Conservation (phyloP, 2,329 filamentous ascomycete species). For the Epichloe sibirici region DNA sequence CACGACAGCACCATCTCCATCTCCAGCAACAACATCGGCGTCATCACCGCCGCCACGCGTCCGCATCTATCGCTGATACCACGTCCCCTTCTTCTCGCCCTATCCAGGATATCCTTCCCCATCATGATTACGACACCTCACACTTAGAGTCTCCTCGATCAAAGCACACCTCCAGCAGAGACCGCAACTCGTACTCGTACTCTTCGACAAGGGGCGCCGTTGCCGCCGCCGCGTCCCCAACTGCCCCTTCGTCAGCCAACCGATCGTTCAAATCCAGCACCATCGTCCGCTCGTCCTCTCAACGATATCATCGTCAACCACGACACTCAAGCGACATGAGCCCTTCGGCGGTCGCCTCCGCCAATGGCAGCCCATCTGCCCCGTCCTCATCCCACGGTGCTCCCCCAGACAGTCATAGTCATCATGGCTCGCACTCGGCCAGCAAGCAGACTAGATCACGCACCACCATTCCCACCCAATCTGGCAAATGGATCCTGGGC, state of each 20-base stretch:
- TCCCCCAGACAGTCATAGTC: conserved; percentile 26
- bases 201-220: conserved; percentile 32
- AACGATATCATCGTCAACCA: conserved; percentile 20
- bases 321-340: conserved; percentile 33
- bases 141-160: conserved; percentile 47
- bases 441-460: conserved; percentile 44
- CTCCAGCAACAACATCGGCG: conserved; percentile 15
- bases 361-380: conserved; percentile 41
- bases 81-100: conserved; percentile 16
- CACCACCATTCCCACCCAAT: conserved; percentile 80
- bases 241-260: conserved; percentile 8
- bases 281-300: conserved; percentile 33
- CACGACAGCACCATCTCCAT: conserved; percentile 10
- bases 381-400: conserved; percentile 35
- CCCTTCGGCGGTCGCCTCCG: conserved; percentile 33
- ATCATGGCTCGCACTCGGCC: conserved; percentile 21
- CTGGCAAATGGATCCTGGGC: conserved; percentile 86
- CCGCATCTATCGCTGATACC: conserved; percentile 21
- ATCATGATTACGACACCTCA: conserved; percentile 62
- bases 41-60: conserved; percentile 27
- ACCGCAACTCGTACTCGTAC: conserved; percentile 25
- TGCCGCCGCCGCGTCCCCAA: conserved; percentile 31
- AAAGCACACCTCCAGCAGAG: conserved; percentile 54
- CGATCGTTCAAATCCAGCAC: conserved; percentile 32
- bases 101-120: conserved; percentile 32